Conservation (phyloP, 176 grass and related monocot species). For the Oryza glumipatula region DNA sequence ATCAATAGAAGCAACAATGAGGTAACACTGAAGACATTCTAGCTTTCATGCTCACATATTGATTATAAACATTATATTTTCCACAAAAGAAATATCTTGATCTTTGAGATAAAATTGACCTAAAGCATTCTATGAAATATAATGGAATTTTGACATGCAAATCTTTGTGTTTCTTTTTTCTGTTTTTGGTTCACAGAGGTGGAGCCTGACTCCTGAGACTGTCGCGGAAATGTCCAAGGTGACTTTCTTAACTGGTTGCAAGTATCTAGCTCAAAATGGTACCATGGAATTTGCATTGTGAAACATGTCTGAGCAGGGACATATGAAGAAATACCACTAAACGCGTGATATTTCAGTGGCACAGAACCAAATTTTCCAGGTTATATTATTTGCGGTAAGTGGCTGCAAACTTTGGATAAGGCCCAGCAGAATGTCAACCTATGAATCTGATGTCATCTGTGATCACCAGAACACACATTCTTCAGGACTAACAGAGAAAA, state of each 20-base stretch:
- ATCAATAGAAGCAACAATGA: constrained; percentile 1
- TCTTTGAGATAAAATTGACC: background rate
- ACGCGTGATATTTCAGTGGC: background rate
- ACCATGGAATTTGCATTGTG: background rate
- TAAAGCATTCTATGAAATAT: background rate
- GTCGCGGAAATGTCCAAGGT: background rate
- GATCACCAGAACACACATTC: background rate
- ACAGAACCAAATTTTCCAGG: background rate
- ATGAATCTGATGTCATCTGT: background rate
- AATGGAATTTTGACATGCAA: background rate
- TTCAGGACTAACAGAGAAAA: background rate
- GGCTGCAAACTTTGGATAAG: background rate
- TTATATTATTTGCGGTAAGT: background rate
- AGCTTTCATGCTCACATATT: background rate
- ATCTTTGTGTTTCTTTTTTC: background rate
- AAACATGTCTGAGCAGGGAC: background rate
- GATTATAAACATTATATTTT: background rate
- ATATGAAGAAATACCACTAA: background rate
- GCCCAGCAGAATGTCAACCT: background rate
- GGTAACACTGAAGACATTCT: background rate
- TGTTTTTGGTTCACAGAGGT: background rate
- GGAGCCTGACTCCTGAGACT: background rate
- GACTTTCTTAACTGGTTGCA: background rate
- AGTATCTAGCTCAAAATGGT: background rate
- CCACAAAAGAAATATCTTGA: background rate